A percentile compares a stretch with the other conserved stretches of the same genome.
Evolutionary conservation across 2,329 filamentous ascomycete genomes (phyloP).

Genomic region (Colletotrichum australisinense): DNA sequence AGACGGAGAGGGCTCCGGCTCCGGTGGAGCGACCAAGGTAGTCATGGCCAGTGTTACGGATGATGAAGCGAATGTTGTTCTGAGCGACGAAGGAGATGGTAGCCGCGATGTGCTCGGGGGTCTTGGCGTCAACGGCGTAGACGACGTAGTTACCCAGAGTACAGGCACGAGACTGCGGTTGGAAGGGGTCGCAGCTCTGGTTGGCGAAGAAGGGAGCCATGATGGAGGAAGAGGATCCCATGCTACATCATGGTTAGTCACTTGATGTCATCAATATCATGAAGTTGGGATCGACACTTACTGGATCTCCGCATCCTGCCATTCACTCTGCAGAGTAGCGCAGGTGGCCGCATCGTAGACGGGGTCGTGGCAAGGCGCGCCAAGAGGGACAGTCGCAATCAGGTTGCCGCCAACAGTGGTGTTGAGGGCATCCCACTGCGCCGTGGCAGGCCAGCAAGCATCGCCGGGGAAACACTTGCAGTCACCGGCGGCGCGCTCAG

Average conservation of each 20-base stretch:
- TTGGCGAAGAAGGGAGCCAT: constrained; percentile 54
- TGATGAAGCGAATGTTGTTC: constrained; percentile 59
- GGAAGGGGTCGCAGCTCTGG: constrained; percentile 54
- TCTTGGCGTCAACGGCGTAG: constrained; percentile 51
- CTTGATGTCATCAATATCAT: neutral
- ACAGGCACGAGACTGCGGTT: constrained; percentile 51
- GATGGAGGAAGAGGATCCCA: constrained; percentile 51
- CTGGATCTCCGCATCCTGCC: constrained; percentile 59
- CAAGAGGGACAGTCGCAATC: constrained; percentile 60
- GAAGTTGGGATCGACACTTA: constrained; percentile 37
- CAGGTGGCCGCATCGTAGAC: constrained; percentile 59
- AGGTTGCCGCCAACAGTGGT: constrained; percentile 58
- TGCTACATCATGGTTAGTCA: constrained; percentile 37
- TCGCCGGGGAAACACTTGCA: constrained; percentile 63
- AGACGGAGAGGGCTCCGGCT: constrained; percentile 58
- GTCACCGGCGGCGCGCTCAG: constrained; percentile 47
- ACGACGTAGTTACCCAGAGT: constrained; percentile 55
- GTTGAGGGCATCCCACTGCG: constrained; percentile 59
- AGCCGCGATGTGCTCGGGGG: constrained; percentile 45
- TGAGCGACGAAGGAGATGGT: constrained; percentile 45
- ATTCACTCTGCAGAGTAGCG: constrained; percentile 52
- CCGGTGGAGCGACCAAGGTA: constrained; percentile 65
- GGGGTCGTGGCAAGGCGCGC: constrained; percentile 54
- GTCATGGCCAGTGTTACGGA: constrained; percentile 66
- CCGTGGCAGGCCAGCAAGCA: constrained; percentile 58